A percentile compares a stretch with the other conserved stretches of the same genome.
These are phyloP conservation scores for Ogataea angusta DNA, from an alignment of 805 yeast genomes.

Conservation along the genomic window DNA sequence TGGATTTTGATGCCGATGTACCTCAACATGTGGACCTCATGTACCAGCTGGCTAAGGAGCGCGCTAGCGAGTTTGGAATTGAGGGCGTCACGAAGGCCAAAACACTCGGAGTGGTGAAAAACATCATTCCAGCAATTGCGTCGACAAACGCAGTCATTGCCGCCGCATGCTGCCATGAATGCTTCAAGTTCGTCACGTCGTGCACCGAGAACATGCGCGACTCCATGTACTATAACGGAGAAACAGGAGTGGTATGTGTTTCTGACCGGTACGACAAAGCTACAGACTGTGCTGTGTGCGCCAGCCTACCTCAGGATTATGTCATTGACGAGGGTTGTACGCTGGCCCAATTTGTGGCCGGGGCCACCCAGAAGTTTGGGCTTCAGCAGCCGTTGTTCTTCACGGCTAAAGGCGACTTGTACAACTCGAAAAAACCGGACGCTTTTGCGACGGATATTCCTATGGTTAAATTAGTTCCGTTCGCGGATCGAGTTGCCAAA, in stretches of 20 bases:
- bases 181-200: slow-evolving; percentile 72
- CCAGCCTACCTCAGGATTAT: slow-evolving; percentile 32
- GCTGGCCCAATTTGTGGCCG: slow-evolving; percentile 16
- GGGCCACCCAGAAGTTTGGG: slow-evolving; percentile 11
- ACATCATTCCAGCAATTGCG: slow-evolving; percentile 91
- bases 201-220: slow-evolving; percentile 65
- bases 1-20: slow-evolving; percentile 63
- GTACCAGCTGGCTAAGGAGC: slow-evolving; percentile 44
- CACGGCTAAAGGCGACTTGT: slow-evolving; percentile 23
- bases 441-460: neutral
- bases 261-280: slow-evolving; percentile 62
- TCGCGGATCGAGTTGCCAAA: slow-evolving; percentile 11
- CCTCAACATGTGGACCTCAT: slow-evolving; percentile 66
- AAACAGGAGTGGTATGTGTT: slow-evolving; percentile 71
- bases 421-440: slow-evolving; percentile 19
- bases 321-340: slow-evolving; percentile 9
- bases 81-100: slow-evolving; percentile 70
- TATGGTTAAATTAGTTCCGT: slow-evolving; percentile 16
- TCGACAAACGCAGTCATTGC: slow-evolving; percentile 92
- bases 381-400: slow-evolving; percentile 23
- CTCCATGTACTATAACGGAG: slow-evolving; percentile 86
- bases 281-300: slow-evolving; percentile 76
- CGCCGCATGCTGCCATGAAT: slow-evolving; percentile 84
- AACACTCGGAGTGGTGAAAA: slow-evolving; percentile 84
- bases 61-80: slow-evolving; percentile 69